Base-by-base conservation (phyloP, 495 filamentous ascomycete species). In the Cryomyces minteri region DNA sequence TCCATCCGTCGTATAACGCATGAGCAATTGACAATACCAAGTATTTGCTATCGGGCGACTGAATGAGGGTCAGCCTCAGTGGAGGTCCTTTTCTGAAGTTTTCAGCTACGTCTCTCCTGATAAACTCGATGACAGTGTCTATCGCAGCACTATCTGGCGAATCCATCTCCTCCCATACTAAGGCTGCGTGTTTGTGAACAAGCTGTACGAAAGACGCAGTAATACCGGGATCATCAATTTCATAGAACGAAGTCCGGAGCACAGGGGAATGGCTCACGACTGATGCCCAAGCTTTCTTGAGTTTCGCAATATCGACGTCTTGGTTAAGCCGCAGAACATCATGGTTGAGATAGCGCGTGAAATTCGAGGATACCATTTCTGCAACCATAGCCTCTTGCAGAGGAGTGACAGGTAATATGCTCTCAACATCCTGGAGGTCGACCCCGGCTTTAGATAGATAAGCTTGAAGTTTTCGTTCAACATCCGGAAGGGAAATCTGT, bases 311-410 rank as follows among this genome's bases (percentile, higher is more conserved):
- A 47, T 90, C 69, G 4, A 76, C 52, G 0, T 62, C 50, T 0
- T 56, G 46, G 3, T 63, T 48, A 0, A 84, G 54, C 33, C 73
- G 70, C 39, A 87, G 58, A 4, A 76, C 59, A 53, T 88, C 78
- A 48, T 82, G 79, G 49, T 88, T 93, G 62, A 85, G 87, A 57
- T 94, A 93, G 48, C 73, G 65, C 29, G 64, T 63, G 46, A 75
- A 79, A 6, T 71, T 62, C 0, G 82, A 83, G 14, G 67, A 62
- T 6, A 81, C 47, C 69, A 88, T 90, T 42, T 79, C 74, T 0
- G 77, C 76, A 39, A 93, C 64, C 72, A 94, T 84, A 33, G 73
- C 78, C 52, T 90, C 82, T 58, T 94, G 87, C 3, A 88, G 65
- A 9, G 86, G 79, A 0, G 85, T 81, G 5, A 72, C 61, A 3